Evolutionary conservation across 305 asterid species (phyloP), one percentile per base, ranked within the genome.

Genomic region (Fraxinus baroniana): DNA sequence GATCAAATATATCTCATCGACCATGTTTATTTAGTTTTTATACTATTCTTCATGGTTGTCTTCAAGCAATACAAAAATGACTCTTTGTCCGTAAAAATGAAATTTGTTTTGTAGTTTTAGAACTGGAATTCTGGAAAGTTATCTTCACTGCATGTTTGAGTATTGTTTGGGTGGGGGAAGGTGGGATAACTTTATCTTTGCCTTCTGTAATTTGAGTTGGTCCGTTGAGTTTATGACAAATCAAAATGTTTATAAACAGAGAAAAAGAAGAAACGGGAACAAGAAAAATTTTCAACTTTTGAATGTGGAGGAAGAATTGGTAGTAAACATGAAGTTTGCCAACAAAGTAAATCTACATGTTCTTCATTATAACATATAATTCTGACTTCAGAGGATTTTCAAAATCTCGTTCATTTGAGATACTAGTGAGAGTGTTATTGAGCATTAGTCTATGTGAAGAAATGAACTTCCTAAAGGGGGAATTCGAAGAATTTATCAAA

Each of bases 401-500:
- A 0, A 46, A 46, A 46, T 49, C 52, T 41, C 52, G 52, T 41
- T 41, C 99, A 10, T 96, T 96, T 85, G 97, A 94, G 84, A 92
- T 96, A 82, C 89, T 96, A 37, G 97, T 89, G 15, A 89, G 87
- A 80, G 91, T 92, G 78, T 81, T 96, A 60, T 68, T 96, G 89
- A 92, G 98, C 85, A 52, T 93, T 66, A 94, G 92, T 26, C 95
- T 93, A 8, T 97, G 98, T 10, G 92, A 91, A 84, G 94, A 93
- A 73, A 85, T 96, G 93, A 84, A 91, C 74, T 85, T 85, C 66
- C 83, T 96, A 17, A 93, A 92, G 88, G 85, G 77, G 82, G 94
- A 96, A 84, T 96, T 94, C 30, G 98, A 88, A 80, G 97, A 93
- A 81, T 90, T 93, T 55, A 91, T 92, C 88, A 96, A 94, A 84